Evolutionary conservation across 345 rosid species (phyloP).

Genomic region (Syzygium aqueum): DNA sequence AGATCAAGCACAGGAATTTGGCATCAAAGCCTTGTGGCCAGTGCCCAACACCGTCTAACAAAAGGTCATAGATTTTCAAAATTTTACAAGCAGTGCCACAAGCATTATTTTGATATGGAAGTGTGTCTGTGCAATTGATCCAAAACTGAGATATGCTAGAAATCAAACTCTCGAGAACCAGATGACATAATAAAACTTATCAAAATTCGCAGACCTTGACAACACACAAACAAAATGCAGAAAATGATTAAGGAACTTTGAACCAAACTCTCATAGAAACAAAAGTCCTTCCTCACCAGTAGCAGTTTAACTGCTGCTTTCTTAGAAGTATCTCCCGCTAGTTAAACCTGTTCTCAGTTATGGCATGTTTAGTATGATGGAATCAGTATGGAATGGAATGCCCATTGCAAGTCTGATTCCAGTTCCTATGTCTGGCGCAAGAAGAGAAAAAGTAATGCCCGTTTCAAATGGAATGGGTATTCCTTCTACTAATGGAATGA

Average conservation of each 20-base stretch:
- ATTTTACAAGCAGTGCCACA: not conserved
- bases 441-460: not conserved
- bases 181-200: not conserved
- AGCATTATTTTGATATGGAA: not conserved
- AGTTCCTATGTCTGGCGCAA: not conserved
- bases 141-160: not conserved
- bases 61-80: not conserved
- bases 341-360: not conserved
- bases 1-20: not conserved
- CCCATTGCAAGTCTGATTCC: not conserved
- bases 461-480: not conserved
- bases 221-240: not conserved
- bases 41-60: not conserved
- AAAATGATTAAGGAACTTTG: not conserved
- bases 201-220: not conserved
- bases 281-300: not conserved
- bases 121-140: not conserved
- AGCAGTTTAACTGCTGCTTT: not conserved
- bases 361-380: not conserved
- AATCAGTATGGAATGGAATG: not conserved
- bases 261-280: not conserved
- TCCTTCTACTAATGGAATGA: not conserved
- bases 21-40: not conserved
- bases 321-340: not conserved
- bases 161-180: not conserved